Conservation (phyloP, 2,329 filamentous ascomycete species). For the Drechslerella stenobrocha region DNA sequence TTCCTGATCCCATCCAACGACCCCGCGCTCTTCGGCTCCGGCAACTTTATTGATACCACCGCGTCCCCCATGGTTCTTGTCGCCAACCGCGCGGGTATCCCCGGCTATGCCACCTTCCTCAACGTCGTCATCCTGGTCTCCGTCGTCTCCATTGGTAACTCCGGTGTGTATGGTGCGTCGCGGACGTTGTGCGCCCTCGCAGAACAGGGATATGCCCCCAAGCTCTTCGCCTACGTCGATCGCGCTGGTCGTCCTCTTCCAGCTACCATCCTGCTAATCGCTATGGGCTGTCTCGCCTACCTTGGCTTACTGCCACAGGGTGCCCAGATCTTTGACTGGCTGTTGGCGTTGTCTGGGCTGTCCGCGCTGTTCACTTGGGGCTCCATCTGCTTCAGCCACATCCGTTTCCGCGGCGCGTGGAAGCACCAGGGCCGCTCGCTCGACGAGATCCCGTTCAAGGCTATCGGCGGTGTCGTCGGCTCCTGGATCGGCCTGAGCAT, state of each 20-base stretch:
- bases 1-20: conserved; percentile 56
- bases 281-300: conserved; percentile 61
- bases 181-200: conserved; percentile 65
- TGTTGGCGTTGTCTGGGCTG: conserved; percentile 67
- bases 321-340: conserved; percentile 65
- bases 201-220: conserved; percentile 65
- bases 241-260: conserved; percentile 63
- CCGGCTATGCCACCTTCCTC: conserved; percentile 61
- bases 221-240: conserved; percentile 64
- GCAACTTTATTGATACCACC: conserved; percentile 52
- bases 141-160: conserved; percentile 60
- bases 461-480: conserved; percentile 64
- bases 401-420: conserved; percentile 69
- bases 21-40: conserved; percentile 51
- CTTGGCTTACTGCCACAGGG: conserved; percentile 59
- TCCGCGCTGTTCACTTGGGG: conserved; percentile 69
- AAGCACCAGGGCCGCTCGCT: conserved; percentile 62
- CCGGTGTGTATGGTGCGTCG: conserved; percentile 64
- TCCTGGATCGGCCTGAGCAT: conserved; percentile 66
- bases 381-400: conserved; percentile 68
- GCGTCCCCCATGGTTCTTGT: conserved; percentile 60
- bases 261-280: conserved; percentile 59
- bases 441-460: conserved; percentile 68
- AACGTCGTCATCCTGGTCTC: conserved; percentile 62
- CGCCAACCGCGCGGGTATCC: conserved; percentile 60